Evolutionary conservation across 2,329 filamentous ascomycete genomes (phyloP).

Genomic region (Arthrobotrys iridis): DNA sequence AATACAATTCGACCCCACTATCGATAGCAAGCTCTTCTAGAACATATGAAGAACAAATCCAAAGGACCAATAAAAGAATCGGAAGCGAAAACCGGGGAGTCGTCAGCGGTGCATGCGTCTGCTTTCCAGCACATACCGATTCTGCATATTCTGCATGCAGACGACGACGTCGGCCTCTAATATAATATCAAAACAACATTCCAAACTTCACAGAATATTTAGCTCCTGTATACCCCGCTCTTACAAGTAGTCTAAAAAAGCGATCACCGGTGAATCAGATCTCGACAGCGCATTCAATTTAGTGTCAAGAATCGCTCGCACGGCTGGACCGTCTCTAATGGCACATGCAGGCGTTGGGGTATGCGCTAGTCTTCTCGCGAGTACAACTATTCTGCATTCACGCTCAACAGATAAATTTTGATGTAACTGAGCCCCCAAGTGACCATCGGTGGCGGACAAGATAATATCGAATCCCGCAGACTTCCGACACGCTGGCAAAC

Average conservation of each 20-base stretch:
- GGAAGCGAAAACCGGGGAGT: neutral
- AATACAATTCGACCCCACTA: neutral
- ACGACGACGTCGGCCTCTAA: neutral
- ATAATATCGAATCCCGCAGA: neutral
- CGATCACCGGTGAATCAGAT: neutral
- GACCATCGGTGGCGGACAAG: neutral
- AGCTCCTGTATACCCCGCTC: neutral
- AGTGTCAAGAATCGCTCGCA: neutral
- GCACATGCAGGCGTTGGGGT: slow-evolving; percentile 2
- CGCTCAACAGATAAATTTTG: neutral
- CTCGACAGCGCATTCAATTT: neutral
- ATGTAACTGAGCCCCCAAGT: too few species aligned
- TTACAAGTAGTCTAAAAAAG: neutral
- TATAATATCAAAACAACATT: neutral
- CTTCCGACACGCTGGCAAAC: slow-evolving; percentile 16
- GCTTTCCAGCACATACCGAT: slow-evolving; percentile 20
- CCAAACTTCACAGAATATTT: neutral
- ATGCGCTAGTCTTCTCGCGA: slow-evolving; percentile 3
- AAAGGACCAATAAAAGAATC: neutral
- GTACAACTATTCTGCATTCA: neutral
- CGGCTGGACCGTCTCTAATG: neutral
- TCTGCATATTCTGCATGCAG: neutral
- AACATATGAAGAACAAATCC: neutral
- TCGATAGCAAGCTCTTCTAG: slow-evolving; percentile 5
- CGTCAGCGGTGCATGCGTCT: slow-evolving; percentile 20